A percentile compares a stretch with the other conserved stretches of the same genome.
Evolutionary conservation across 2,329 filamentous ascomycete species (phyloP).

Genomic region (Claviceps quebecensis): DNA sequence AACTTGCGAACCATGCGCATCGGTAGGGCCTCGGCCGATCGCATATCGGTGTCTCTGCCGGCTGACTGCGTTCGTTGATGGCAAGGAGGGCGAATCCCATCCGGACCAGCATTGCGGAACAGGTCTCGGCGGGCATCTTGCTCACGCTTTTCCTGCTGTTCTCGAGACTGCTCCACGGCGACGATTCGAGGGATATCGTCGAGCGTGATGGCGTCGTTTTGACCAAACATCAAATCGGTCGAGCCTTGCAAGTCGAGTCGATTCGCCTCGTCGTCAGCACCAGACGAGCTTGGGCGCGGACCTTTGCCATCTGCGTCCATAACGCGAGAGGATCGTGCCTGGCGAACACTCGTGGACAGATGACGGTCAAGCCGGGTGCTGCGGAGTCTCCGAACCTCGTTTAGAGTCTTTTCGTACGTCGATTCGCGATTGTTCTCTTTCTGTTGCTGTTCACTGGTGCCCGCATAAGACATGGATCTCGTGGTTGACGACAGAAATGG

Average conservation of each 20-base stretch:
- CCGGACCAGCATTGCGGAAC: conserved; percentile 39
- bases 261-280: conserved; percentile 39
- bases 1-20: conserved; percentile 57
- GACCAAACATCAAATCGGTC: conserved; percentile 73
- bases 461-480: conserved; percentile 61
- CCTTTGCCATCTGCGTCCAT: conserved; percentile 53
- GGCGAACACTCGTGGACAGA: conserved; percentile 81
- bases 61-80: conserved; percentile 49
- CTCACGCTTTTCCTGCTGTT: conserved; percentile 63
- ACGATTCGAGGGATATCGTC: conserved; percentile 96
- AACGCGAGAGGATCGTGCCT: conserved; percentile 78
- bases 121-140: conserved; percentile 42
- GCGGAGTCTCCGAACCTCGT: conserved; percentile 80
- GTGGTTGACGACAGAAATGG: conserved; percentile 45
- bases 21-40: conserved; percentile 37
- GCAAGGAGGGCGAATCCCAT: conserved; percentile 42
- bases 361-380: conserved; percentile 92
- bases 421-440: conserved; percentile 48
- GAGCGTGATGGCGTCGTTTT: conserved; percentile 80
- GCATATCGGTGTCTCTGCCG: conserved; percentile 35
- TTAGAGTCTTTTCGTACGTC: conserved; percentile 88
- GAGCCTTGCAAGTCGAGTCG: conserved; percentile 31
- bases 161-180: conserved; percentile 84
- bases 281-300: conserved; percentile 61
- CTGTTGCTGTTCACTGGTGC: conserved; percentile 29